Base-by-base conservation (phyloP, 305 asterid species). In the Solanum chacoense region DNA sequence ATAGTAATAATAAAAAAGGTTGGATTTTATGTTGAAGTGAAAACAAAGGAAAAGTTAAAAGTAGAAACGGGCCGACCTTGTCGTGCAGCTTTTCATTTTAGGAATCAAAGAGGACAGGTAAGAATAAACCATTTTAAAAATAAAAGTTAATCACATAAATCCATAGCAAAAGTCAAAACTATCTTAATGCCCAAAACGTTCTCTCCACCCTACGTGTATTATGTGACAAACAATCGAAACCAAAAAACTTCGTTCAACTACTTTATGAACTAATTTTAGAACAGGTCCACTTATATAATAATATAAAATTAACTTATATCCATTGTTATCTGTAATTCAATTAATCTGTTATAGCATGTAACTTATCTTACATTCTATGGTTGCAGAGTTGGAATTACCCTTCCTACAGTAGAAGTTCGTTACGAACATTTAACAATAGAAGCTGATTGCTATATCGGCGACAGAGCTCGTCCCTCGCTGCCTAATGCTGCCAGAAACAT, bases 351-450 rank as follows among this genome's bases (percentile, higher is more conserved):
- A 2, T 67, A 69, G 9, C 34, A 29, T 22, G 1, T 13, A 72
- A 31, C 37, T 72, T 72, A 73, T 29, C 11, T 14, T 14, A 6
- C 2, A 16, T 16, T 31, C 6, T 16, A 8, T 71, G 26, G 26
- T 87, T 87, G 75, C 93, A 94, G 97, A 88, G 97, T 92, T 36
- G 95, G 96, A 85, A 94, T 94, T 63, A 78, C 88, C 38, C 92
- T 94, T 50, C 95, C 97, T 3, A 94, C 95, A 0, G 91, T 93
- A 7, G 96, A 94, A 89, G 94, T 94, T 2, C 88, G 95, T 79
- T 94, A 87, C 87, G 90, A 93, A 88, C 90, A 92, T 55, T 89
- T 94, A 88, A 92, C 89, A 0, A 85, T 94, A 0, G 93, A 90
- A 38, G 95, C 94, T 10, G 91, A 93, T 63, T 92, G 95, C 67